Conservation (phyloP, 768 basidiomycete genomes). For the Hypholoma sublateritium region DNA sequence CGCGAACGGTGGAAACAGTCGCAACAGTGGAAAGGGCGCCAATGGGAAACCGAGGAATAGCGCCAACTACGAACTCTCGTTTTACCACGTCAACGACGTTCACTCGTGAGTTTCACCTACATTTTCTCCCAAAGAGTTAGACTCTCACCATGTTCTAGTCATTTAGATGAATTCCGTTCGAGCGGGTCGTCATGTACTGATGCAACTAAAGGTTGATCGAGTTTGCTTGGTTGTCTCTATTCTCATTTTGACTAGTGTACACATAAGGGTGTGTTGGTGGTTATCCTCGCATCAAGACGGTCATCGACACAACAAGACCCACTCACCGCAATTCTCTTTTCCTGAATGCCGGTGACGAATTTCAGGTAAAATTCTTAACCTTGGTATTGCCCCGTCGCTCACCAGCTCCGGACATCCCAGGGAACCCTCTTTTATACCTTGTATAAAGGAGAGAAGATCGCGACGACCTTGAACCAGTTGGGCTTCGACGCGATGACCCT, state of each 20-base stretch:
- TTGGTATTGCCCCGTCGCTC: not conserved
- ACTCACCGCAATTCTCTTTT: constrained; percentile 36
- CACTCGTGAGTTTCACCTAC: constrained; percentile 28
- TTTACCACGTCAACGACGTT: constrained; percentile 45
- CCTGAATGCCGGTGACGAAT: constrained; percentile 48
- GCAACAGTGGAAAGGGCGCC: constrained; percentile 19
- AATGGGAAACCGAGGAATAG: constrained; percentile 16
- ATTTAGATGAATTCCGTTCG: constrained; percentile 37
- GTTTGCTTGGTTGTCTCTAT: not conserved
- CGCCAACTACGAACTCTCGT: constrained; percentile 24
- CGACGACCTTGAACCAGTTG: constrained; percentile 39
- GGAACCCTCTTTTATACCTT: constrained; percentile 46
- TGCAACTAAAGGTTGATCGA: constrained; percentile 22
- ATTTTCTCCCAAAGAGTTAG: not conserved
- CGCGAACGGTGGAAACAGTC: constrained; percentile 20
- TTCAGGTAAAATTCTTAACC: constrained; percentile 28
- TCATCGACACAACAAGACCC: constrained; percentile 31
- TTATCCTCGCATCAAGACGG: constrained; percentile 41
- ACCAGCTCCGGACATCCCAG: constrained; percentile 12
- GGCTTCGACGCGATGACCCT: constrained; percentile 44
- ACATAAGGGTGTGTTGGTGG: constrained; percentile 37
- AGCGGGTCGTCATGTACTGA: constrained; percentile 38
- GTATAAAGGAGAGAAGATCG: constrained; percentile 43
- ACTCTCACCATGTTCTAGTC: constrained; percentile 18
- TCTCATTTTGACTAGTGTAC: not conserved